A percentile compares a stretch with the other conserved stretches of the same genome.
Evolutionary conservation across 371 early-diverging fungal species (phyloP).

Genomic region (Coemansia sp.): DNA sequence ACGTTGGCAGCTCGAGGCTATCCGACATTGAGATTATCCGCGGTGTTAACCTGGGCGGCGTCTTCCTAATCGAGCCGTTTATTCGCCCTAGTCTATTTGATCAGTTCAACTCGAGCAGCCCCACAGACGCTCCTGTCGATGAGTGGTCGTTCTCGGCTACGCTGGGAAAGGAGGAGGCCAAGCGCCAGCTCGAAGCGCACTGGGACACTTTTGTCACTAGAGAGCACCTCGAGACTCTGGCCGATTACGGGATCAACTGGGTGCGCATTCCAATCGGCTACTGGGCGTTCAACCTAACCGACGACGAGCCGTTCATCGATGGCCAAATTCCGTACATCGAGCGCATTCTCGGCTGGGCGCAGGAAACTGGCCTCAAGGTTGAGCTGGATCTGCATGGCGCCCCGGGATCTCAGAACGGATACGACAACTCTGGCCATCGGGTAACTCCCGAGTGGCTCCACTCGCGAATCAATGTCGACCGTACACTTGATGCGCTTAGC

Average conservation of each 20-base stretch:
- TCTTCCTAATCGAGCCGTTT: slow-evolving; percentile 72
- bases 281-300: slow-evolving; percentile 64
- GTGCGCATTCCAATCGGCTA: slow-evolving; percentile 75
- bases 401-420: slow-evolving; percentile 77
- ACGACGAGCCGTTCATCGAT: slow-evolving; percentile 61
- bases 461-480: slow-evolving; percentile 26
- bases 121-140: slow-evolving; percentile 51
- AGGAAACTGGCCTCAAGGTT: slow-evolving; percentile 67
- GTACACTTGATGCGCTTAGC: slow-evolving; percentile 37
- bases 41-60: slow-evolving; percentile 75
- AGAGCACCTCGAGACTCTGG: slow-evolving; percentile 61
- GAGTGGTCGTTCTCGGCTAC: slow-evolving; percentile 64
- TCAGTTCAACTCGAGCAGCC: slow-evolving; percentile 52
- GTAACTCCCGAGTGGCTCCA: slow-evolving; percentile 53
- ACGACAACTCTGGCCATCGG: slow-evolving; percentile 67
- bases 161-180: slow-evolving; percentile 63
- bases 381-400: slow-evolving; percentile 75
- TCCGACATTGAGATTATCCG: slow-evolving; percentile 54
- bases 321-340: slow-evolving; percentile 57
- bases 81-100: slow-evolving; percentile 72
- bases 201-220: slow-evolving; percentile 70
- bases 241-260: slow-evolving; percentile 66
- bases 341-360: slow-evolving; percentile 67
- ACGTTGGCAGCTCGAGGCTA: neutral
- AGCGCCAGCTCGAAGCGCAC: slow-evolving; percentile 58